Evolutionary conservation across 225 moss, liverwort and hornwort genomes (phyloP).

Genomic region (Sphagnum tenellum): DNA sequence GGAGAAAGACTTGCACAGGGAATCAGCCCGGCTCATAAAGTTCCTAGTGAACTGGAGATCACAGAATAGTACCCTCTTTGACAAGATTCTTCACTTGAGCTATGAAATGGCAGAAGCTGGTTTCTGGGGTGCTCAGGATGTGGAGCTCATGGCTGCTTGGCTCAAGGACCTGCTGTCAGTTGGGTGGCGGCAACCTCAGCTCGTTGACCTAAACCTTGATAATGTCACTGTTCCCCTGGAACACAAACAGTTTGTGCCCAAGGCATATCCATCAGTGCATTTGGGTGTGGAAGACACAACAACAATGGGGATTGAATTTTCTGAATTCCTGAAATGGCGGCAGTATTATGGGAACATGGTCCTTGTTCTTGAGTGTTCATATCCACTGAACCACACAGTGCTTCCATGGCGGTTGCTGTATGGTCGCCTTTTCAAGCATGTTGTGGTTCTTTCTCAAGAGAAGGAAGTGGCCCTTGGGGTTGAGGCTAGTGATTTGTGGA

Average conservation of each 20-base stretch:
- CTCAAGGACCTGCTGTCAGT: slow-evolving; percentile 79
- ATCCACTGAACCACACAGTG: slow-evolving; percentile 71
- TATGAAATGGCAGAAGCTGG: slow-evolving; percentile 66
- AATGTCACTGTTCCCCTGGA: slow-evolving; percentile 25
- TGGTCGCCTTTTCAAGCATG: slow-evolving; percentile 88
- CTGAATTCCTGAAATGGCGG: slow-evolving; percentile 80
- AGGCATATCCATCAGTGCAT: slow-evolving; percentile 56
- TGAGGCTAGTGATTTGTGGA: slow-evolving; percentile 48
- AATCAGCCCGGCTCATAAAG: slow-evolving; percentile 37
- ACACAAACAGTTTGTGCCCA: slow-evolving; percentile 61
- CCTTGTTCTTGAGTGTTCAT: slow-evolving; percentile 66
- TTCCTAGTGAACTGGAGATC: slow-evolving; percentile 78
- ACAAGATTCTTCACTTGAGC: slow-evolving; percentile 72
- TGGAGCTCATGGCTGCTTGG: slow-evolving; percentile 60
- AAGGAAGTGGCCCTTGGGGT: slow-evolving; percentile 64
- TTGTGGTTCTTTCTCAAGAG: slow-evolving; percentile 68
- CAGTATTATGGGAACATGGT: slow-evolving; percentile 80
- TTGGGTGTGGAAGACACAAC: slow-evolving; percentile 70
- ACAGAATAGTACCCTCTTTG: slow-evolving; percentile 40
- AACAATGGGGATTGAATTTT: slow-evolving; percentile 63
- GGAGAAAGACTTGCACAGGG: slow-evolving; percentile 70
- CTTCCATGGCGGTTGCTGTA: slow-evolving; percentile 81
- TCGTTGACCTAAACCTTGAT: slow-evolving; percentile 67
- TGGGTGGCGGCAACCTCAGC: slow-evolving; percentile 74
- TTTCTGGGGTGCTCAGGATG: slow-evolving; percentile 67